Conservation (phyloP, 2,329 filamentous ascomycete genomes). For the Sporothrix brunneoviolacea region DNA sequence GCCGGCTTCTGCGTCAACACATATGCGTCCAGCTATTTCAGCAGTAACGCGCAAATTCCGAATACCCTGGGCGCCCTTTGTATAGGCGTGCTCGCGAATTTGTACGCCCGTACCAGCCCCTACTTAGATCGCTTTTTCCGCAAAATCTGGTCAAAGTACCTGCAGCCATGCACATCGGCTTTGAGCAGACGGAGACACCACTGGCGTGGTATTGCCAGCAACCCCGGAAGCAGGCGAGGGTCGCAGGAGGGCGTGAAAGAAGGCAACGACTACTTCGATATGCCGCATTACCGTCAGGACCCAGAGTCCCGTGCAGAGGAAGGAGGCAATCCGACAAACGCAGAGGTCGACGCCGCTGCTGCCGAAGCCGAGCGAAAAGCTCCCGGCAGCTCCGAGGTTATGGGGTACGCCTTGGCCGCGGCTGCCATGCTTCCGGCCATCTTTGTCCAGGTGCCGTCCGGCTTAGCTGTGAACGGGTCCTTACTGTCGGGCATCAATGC, state of each 20-base stretch:
- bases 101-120: constrained; percentile 64
- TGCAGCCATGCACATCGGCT: constrained; percentile 35
- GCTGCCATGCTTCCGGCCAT: constrained; percentile 83
- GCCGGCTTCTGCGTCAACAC: constrained; percentile 71
- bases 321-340: constrained; percentile 3
- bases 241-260: neutral
- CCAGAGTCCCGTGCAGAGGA: constrained; percentile 11
- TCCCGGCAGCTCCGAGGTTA: constrained; percentile 30
- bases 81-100: constrained; percentile 70
- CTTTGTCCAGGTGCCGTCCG: constrained; percentile 62
- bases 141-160: constrained; percentile 45
- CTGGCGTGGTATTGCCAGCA: neutral
- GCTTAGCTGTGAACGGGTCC: constrained; percentile 54
- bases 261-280: constrained; percentile 8
- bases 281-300: constrained; percentile 11
- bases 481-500: constrained; percentile 51
- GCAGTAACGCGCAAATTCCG: constrained; percentile 64
- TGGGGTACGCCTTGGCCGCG: constrained; percentile 72
- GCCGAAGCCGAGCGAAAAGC: constrained; percentile 19
- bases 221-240: neutral
- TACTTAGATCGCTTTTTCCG: constrained; percentile 49
- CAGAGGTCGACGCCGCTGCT: constrained; percentile 14
- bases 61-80: constrained; percentile 72
- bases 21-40: constrained; percentile 61
- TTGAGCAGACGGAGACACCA: constrained; percentile 1